A percentile compares a stretch with the other conserved stretches of the same genome.
Conservation (phyloP, 202 grass and related monocot genomes). For the Setaria italica region DNA sequence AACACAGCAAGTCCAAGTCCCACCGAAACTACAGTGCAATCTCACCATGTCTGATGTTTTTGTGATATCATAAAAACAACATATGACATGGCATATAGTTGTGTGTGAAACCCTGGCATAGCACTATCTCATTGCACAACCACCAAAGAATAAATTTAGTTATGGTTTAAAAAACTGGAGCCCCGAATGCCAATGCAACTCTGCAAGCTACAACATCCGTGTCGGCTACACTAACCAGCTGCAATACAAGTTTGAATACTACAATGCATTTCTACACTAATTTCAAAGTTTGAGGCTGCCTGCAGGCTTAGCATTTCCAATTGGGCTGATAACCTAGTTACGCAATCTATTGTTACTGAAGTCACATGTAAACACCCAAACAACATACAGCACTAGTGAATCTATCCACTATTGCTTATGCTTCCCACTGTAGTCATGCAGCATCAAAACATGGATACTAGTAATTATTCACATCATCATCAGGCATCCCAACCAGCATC, state of each 20-base stretch:
- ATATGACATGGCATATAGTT: not conserved
- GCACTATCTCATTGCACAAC: not conserved
- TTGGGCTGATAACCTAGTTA: not conserved
- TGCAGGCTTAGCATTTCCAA: not conserved
- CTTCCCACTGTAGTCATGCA: not conserved
- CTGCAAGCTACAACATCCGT: not conserved
- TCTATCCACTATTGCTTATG: not conserved
- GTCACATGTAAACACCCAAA: not conserved
- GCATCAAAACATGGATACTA: not conserved
- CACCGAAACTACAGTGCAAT: constrained; percentile 15
- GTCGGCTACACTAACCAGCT: not conserved
- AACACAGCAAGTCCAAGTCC: not conserved
- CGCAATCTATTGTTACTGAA: not conserved
- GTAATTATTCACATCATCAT: not conserved
- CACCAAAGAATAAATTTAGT: too few species aligned
- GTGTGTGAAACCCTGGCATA: not conserved
- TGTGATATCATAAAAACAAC: not conserved
- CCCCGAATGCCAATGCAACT: not conserved
- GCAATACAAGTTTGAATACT: not conserved
- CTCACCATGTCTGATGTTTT: not conserved
- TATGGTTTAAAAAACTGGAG: not conserved
- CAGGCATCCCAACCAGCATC: not conserved
- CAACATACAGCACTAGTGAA: not conserved
- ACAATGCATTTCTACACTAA: not conserved
- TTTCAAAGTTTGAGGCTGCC: not conserved